Evolutionary conservation across 2,329 filamentous ascomycete genomes (phyloP).

Genomic region (Didymella pinodella): DNA sequence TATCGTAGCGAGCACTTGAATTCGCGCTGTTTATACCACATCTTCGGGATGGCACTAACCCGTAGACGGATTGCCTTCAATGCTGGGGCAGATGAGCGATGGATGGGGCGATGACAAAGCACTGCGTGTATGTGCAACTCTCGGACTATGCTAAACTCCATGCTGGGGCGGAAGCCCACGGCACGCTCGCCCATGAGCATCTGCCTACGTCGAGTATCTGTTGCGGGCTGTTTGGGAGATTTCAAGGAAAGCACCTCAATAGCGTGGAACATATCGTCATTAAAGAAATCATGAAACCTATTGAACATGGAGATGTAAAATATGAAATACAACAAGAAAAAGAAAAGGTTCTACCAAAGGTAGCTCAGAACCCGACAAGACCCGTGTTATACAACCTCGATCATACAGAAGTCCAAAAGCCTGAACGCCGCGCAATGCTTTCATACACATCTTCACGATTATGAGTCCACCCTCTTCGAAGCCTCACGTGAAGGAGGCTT

Average conservation of each 20-base stretch:
- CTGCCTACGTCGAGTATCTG: background rate
- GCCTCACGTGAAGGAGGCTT: background rate
- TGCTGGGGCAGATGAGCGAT: background rate
- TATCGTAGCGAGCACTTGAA: background rate
- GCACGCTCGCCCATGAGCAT: background rate
- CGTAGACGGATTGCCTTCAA: background rate
- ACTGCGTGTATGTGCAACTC: background rate
- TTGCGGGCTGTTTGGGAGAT: background rate
- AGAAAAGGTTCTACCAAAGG: background rate
- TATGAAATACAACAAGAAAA: conserved; percentile 2
- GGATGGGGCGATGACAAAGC: background rate
- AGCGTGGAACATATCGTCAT: conserved; percentile 1
- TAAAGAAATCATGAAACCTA: background rate
- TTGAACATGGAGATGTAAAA: conserved; percentile 1
- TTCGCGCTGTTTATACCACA: background rate
- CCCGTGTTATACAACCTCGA: conserved; percentile 12
- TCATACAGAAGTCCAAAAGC: conserved; percentile 8
- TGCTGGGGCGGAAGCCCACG: background rate
- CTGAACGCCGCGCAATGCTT: conserved; percentile 24
- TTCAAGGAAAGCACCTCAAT: background rate
- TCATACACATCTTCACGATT: conserved; percentile 9
- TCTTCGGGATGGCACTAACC: background rate
- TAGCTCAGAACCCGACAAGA: background rate
- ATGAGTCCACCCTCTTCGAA: background rate
- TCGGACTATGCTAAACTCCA: background rate